phyloP scores from a whole-genome alignment of 179 eudicot species.

The Nepenthes alata region DNA sequence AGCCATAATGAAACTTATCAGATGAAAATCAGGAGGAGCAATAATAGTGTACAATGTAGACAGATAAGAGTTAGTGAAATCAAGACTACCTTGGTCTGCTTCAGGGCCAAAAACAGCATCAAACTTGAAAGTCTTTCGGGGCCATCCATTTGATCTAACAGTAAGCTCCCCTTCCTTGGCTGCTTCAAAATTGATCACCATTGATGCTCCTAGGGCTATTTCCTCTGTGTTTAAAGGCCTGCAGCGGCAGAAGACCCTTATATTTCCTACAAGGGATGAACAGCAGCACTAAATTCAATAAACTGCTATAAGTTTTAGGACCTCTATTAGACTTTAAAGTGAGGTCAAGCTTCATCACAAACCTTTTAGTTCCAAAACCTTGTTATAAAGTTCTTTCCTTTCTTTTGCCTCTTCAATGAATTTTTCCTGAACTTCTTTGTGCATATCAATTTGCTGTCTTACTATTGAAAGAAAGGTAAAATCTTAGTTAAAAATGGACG shows the following conservation, averaged over 20 bases:
- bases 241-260: conserved; percentile 89
- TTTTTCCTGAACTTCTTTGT: conserved; percentile 54
- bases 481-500: neutral
- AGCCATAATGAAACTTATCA: conserved; percentile 5
- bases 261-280: conserved; percentile 53
- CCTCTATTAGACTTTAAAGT: neutral
- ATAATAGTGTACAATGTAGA: neutral
- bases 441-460: conserved; percentile 33
- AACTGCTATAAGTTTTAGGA: neutral
- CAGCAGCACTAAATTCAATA: neutral
- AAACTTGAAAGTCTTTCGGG: conserved; percentile 66
- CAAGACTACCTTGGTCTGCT: conserved; percentile 63
- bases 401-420: conserved; percentile 61
- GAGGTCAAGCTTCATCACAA: neutral
- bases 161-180: conserved; percentile 72
- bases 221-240: conserved; percentile 74
- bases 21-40: neutral
- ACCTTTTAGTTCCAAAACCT: conserved; percentile 87
- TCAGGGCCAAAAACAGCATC: conserved; percentile 83
- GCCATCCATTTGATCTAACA: conserved; percentile 47
- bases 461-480: conserved; percentile 28
- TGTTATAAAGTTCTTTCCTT: conserved; percentile 76
- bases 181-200: conserved; percentile 64
- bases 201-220: conserved; percentile 47
- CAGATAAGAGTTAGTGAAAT: neutral